A percentile compares a stretch with the other conserved stretches of the same genome.
Conservation (phyloP, 1,284 basidiomycete genomes). For the Malassezia cuniculi region DNA sequence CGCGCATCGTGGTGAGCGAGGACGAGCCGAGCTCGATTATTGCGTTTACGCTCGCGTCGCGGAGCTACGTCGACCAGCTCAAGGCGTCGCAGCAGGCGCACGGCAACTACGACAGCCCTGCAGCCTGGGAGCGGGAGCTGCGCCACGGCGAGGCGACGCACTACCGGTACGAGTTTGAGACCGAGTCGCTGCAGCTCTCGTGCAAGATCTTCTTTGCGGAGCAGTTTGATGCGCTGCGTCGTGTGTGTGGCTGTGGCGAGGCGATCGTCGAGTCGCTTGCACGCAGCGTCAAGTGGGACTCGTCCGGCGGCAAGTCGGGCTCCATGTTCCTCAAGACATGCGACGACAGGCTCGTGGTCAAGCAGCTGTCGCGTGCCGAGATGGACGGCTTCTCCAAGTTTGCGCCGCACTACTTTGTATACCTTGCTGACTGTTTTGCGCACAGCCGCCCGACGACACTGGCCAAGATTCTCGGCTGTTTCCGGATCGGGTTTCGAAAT, state of each 20-base stretch:
- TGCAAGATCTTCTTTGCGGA: constrained; percentile 93
- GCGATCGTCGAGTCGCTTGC: constrained; percentile 86
- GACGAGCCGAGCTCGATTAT: constrained; percentile 98
- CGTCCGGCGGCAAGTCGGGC: constrained; percentile 87
- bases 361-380: constrained; percentile 82
- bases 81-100: constrained; percentile 21
- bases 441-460: constrained; percentile 74
- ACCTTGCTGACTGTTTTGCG: constrained; percentile 57
- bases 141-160: constrained; percentile 36
- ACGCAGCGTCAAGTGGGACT: constrained; percentile 90
- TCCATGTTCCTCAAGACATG: constrained; percentile 75
- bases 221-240: constrained; percentile 85
- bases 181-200: constrained; percentile 70
- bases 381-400: constrained; percentile 91
- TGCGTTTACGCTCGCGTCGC: constrained; percentile 80
- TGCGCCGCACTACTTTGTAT: constrained; percentile 93
- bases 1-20: constrained; percentile 72
- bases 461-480: constrained; percentile 95
- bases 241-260: constrained; percentile 82
- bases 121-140: constrained; percentile 53
- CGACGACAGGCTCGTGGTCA: constrained; percentile 98
- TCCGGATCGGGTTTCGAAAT: constrained; percentile 84
- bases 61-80: constrained; percentile 54
- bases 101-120: constrained; percentile 4
- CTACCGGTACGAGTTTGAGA: constrained; percentile 42